These are phyloP conservation scores for Hirschfeldia incana DNA, from an alignment of 345 rosid species.

Conservation along the genomic window DNA sequence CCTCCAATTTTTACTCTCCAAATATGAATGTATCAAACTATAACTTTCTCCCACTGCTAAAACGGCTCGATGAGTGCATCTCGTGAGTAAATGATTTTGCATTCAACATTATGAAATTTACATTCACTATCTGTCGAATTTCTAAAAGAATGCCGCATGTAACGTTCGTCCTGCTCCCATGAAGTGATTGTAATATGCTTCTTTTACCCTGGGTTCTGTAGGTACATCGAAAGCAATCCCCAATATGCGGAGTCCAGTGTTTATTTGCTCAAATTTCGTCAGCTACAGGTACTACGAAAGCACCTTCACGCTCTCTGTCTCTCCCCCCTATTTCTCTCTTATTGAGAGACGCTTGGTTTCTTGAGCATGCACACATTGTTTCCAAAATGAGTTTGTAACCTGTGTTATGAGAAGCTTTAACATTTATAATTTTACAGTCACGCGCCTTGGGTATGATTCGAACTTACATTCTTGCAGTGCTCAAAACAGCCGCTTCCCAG, in stretches of 20 bases:
- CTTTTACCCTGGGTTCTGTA: conserved; percentile 30
- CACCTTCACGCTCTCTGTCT: conserved; percentile 12
- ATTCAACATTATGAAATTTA: background rate
- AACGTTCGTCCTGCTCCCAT: conserved; percentile 3
- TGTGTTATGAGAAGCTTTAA: conserved; percentile 18
- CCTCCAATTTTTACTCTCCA: conserved; percentile 82
- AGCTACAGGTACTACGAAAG: conserved; percentile 75
- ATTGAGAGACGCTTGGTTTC: conserved; percentile 7
- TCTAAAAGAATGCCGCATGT: background rate
- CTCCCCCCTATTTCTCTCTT: conserved; percentile 9
- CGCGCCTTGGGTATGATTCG: conserved; percentile 96
- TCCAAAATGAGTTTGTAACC: conserved; percentile 3
- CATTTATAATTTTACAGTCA: conserved; percentile 57
- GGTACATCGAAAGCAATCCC: conserved; percentile 86
- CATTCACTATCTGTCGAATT: conserved; percentile 8
- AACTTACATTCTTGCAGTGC: conserved; percentile 78
- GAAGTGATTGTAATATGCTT: conserved; percentile 16
- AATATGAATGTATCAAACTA: conserved; percentile 76
- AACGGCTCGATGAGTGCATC: conserved; percentile 92
- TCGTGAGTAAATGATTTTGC: conserved; percentile 58
- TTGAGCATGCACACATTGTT: conserved; percentile 14
- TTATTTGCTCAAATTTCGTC: conserved; percentile 93
- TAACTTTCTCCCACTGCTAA: conserved; percentile 82
- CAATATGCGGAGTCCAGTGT: conserved; percentile 95
- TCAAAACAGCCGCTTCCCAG: conserved; percentile 87